Percentiles rank a stretch among this genome's conserved stretches.
Evolutionary conservation across 2,329 filamentous ascomycete genomes (phyloP).

Genomic region (Whalleya microplaca): DNA sequence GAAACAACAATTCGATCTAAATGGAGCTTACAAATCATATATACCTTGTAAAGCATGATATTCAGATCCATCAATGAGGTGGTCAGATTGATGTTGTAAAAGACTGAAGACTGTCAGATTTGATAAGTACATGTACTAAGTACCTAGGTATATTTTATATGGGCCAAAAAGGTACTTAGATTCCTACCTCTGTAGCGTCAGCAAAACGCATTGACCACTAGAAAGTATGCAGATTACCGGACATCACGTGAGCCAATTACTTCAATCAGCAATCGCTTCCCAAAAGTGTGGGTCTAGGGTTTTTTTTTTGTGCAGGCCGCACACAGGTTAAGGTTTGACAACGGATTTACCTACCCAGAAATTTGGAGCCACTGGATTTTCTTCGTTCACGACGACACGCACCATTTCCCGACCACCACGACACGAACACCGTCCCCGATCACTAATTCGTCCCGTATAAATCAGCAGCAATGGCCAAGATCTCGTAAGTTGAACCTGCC

Average conservation of each 20-base stretch:
- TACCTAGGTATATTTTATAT: neutral
- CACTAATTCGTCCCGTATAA: conserved; percentile 13
- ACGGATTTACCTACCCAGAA: conserved; percentile 11
- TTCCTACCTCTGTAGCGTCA: no score
- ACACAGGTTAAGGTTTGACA: conserved; percentile 20
- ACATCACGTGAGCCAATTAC: conserved; percentile 10
- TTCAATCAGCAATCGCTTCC: conserved; percentile 20
- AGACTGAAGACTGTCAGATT: no score
- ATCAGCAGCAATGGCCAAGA: conserved; percentile 35
- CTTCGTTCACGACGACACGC: conserved; percentile 15
- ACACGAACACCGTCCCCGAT: conserved; percentile 13
- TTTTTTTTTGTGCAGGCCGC: conserved; percentile 20
- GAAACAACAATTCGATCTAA: no score
- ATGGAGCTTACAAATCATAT: no score
- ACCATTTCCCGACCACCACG: conserved; percentile 12
- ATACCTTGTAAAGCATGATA: no score
- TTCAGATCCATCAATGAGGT: no score
- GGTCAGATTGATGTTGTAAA: no score
- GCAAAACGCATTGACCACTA: neutral
- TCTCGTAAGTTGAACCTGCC: conserved; percentile 33
- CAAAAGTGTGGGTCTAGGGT: conserved; percentile 25
- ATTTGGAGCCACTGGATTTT: conserved; percentile 24
- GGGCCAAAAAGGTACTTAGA: neutral
- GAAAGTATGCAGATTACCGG: neutral
- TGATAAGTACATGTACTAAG: no score